Percentiles rank a stretch among this genome's conserved stretches.
Conservation (phyloP, 345 rosid genomes). For the Syzygium aqueum region DNA sequence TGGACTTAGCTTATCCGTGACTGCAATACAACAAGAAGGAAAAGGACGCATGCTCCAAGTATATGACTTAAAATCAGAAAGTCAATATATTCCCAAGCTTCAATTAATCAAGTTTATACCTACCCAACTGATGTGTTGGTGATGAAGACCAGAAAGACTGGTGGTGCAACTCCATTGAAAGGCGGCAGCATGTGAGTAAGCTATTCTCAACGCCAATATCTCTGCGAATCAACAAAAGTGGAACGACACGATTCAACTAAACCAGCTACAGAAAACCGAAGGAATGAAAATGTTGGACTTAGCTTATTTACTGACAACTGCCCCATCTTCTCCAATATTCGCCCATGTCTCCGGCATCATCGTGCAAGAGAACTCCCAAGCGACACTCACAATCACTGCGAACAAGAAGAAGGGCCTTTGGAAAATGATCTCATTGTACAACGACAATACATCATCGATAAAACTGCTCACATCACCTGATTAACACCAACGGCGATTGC, state of each 20-base stretch:
- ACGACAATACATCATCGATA: background rate
- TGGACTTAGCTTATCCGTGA: too few species aligned
- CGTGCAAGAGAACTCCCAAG: background rate
- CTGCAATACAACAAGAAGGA: too few species aligned
- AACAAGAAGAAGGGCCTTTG: background rate
- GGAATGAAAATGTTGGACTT: background rate
- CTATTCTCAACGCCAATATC: background rate
- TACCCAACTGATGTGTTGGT: background rate
- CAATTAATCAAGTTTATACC: too few species aligned
- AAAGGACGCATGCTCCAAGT: too few species aligned
- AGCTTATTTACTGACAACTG: background rate
- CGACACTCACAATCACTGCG: background rate
- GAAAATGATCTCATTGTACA: background rate
- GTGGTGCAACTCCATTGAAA: background rate
- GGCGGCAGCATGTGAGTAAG: background rate
- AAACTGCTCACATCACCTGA: background rate
- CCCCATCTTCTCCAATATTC: too few species aligned
- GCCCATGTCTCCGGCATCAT: too few species aligned
- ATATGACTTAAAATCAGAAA: background rate
- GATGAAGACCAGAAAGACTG: background rate
- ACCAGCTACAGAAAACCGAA: background rate
- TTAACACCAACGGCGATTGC: background rate
- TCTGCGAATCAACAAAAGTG: background rate
- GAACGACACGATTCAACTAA: background rate
- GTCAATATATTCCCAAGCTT: too few species aligned